Conservation (phyloP, 1,284 basidiomycete species). For the Apiotrichum veenhuisii region DNA sequence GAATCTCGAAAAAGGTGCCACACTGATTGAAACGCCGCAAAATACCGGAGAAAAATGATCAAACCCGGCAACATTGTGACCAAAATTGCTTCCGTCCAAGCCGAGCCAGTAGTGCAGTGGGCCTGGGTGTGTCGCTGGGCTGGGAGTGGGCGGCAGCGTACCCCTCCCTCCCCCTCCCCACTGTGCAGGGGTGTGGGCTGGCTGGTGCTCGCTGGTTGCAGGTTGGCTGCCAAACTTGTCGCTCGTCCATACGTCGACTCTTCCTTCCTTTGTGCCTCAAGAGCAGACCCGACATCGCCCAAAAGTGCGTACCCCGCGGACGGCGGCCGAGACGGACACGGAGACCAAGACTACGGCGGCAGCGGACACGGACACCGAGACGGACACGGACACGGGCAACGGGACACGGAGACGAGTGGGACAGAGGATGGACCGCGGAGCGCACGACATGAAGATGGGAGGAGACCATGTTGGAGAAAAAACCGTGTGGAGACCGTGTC, state of each 20-base stretch:
- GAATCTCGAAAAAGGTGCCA: too few species aligned
- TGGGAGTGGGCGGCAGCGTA: background rate
- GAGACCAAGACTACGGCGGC: background rate
- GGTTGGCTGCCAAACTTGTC: background rate
- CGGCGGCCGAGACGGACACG: background rate
- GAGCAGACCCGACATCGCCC: conserved; percentile 1
- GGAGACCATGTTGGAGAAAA: too few species aligned
- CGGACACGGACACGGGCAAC: background rate
- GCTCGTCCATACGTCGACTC: background rate
- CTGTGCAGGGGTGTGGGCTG: background rate
- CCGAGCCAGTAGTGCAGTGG: background rate
- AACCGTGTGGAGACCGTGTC: too few species aligned
- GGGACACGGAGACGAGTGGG: background rate
- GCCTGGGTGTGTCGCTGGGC: background rate
- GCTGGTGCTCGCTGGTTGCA: background rate
- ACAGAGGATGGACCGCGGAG: background rate
- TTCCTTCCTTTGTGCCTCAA: background rate
- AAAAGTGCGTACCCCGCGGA: background rate
- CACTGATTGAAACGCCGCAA: too few species aligned
- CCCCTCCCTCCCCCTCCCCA: too few species aligned
- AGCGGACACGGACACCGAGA: background rate
- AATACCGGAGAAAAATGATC: too few species aligned
- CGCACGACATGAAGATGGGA: background rate
- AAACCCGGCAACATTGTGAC: too few species aligned
- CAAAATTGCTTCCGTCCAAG: too few species aligned